Base-by-base conservation (phyloP, 345 rosid genomes). In the Arabis alpina region DNA sequence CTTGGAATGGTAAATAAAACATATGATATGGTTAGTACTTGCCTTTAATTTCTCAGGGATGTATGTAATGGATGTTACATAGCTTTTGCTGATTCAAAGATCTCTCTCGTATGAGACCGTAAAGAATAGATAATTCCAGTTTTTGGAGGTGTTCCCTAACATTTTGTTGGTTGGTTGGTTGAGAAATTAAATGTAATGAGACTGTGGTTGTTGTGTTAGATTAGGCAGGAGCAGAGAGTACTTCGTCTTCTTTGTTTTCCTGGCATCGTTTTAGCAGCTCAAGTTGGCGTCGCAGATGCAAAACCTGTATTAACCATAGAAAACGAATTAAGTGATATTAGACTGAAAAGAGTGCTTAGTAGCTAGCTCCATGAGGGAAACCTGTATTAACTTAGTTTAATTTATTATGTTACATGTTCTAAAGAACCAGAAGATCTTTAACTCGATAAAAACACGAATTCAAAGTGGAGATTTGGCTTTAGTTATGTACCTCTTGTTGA, bases 401-500 rank as follows among this genome's bases (percentile, higher is more conserved):
- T 50, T 24, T 10, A 25, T 24, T 10, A 25, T 40, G 50, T 51
- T 67, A 41, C n/a, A 5, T 32, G 54, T 40, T 19, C 55, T 24
- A 13, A 36, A 50, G 11, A 62, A 25, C 5, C 24, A 8, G 13
- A 54, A 25, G 14, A 62, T 12, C 52, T 2, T 2, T 16, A 44
- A 55, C 19, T 4, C 36, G 25, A 41, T 16, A 16, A 10, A 47
- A 57, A 7, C 36, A 42, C 25, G 4, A 57, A 28, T 24, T 60
- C 2, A 28, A 10, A 49, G 44, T 9, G 25, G 9, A 2, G 34
- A 3, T 2, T 37, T 51, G 14, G 45, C 8, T 27, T 28, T 41
- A 19, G 53, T 13, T 14, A 30, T 9, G 64, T 82, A 91, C 99
- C 96, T 94, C 96, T 67, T 94, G 96, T 77, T 82, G 96, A 77